Evolutionary conservation across 352 stramenopile genomes (phyloP).

Genomic region (Globisporangium perplexum): DNA sequence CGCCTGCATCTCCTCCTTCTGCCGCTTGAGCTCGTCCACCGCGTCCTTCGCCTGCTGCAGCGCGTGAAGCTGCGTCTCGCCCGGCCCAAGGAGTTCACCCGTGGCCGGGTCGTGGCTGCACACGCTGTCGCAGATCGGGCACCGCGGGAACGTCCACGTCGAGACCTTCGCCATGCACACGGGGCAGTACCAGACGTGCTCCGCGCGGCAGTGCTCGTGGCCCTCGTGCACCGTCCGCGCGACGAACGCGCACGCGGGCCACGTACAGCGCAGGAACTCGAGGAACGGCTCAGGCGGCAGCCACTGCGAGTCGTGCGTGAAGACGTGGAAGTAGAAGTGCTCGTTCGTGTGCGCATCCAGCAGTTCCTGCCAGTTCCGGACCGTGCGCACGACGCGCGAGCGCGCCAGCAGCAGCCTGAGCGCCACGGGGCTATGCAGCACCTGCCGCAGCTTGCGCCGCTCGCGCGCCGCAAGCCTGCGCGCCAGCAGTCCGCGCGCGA

Average conservation of each 20-base stretch:
- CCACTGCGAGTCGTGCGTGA: constrained; percentile 78
- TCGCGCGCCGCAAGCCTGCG: constrained; percentile 36
- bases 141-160: constrained; percentile 59
- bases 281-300: constrained; percentile 52
- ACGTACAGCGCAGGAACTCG: constrained; percentile 61
- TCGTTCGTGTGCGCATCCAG: constrained; percentile 79
- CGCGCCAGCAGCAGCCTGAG: constrained; percentile 64
- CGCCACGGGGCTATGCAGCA: constrained; percentile 59
- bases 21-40: constrained; percentile 30
- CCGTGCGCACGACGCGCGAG: constrained; percentile 50
- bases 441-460: constrained; percentile 40
- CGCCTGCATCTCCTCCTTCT: constrained; percentile 55
- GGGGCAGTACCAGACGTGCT: constrained; percentile 73
- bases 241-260: constrained; percentile 47
- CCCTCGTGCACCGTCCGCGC: constrained; percentile 66
- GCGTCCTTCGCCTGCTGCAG: constrained; percentile 37
- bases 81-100: constrained; percentile 51
- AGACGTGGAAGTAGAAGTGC: constrained; percentile 84
- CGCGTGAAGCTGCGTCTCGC: constrained; percentile 45
- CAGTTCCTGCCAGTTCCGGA: constrained; percentile 74
- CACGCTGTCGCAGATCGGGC: constrained; percentile 52
- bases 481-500: constrained; percentile 52
- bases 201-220: constrained; percentile 61
- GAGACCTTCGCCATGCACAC: constrained; percentile 67
- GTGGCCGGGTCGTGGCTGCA: constrained; percentile 53